A percentile compares a stretch with the other conserved stretches of the same genome.
Conservation (phyloP, 805 yeast species). For the Lipomyces oligophaga region DNA sequence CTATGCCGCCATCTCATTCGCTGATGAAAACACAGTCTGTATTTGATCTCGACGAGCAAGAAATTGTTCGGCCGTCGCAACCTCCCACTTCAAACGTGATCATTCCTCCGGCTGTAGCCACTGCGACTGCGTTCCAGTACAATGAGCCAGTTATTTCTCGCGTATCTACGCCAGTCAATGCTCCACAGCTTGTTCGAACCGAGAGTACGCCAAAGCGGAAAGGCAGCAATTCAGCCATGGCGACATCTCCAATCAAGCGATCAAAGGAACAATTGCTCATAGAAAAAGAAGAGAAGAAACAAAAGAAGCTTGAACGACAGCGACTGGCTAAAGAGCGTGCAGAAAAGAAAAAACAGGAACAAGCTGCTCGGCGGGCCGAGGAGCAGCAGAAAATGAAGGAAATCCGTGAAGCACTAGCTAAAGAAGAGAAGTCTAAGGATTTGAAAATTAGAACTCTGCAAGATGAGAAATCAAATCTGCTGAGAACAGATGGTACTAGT, state of each 20-base stretch:
- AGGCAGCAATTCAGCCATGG: background rate
- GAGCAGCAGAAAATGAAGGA: constrained; percentile 14
- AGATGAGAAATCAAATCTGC: background rate
- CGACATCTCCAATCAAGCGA: constrained; percentile 1
- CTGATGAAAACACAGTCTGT: background rate
- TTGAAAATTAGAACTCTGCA: constrained; percentile 1
- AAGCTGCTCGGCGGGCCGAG: constrained; percentile 9
- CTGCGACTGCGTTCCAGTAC: too few relatives aligned
- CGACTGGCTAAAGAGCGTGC: constrained; percentile 8
- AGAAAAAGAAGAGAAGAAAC: constrained; percentile 15
- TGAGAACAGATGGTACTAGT: background rate
- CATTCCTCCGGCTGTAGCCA: background rate
- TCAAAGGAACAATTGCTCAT: constrained; percentile 11
- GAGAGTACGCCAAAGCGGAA: constrained; percentile 4
- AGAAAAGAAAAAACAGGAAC: constrained; percentile 9
- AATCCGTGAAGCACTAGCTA: constrained; percentile 14
- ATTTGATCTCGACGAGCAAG: constrained; percentile 6
- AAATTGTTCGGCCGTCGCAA: constrained; percentile 11
- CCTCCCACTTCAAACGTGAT: constrained; percentile 5
- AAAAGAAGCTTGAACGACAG: constrained; percentile 12
- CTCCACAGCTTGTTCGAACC: background rate
- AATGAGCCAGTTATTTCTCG: background rate
- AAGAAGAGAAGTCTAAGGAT: constrained; percentile 1
- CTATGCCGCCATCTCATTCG: background rate
- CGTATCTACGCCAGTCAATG: background rate